Evolutionary conservation across 2,329 filamentous ascomycete species (phyloP), one percentile per base, ranked within the genome.

Genomic region (Venturia nashicola): DNA sequence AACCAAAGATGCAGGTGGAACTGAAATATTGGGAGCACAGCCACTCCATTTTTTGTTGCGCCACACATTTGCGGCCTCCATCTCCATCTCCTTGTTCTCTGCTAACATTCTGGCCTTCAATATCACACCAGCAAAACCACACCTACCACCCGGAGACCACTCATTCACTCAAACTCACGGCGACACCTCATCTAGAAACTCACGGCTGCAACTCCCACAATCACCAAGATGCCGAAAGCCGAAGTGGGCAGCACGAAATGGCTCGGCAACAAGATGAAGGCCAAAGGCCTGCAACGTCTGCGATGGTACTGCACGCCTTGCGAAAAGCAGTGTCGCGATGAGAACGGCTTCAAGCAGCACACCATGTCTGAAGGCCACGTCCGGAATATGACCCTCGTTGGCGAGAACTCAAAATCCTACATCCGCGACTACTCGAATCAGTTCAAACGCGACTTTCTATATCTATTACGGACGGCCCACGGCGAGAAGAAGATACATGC

Each of bases 231-330:
- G 93, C 87, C 88, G 62, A 90, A 90, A 79, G 94, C 94, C 71
- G 94, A 97, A 79, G 86, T 90, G 63, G 94, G 94, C 67, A 90
- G 87, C 64, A 91, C 88, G n/a, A 97, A 97, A 78, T 84, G 90
- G 74, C 83, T 97, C 66, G 86, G 84, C 76, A 97, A 97, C 78
- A 88, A 91, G 77, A 87, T 96, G 79, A 97, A 96, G 77, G 83
- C 85, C 67, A 88, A 90, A 74, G 86, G 86, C 51, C 75, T 86
- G 18, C 88, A 94, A 71, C 83, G 93, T 7, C 80, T 99, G 63
- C 84, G 93, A 73, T 99, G 91, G 89, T 97, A 92, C 78, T 97
- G 92, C 72, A 81, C 82, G 72, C 84, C 88, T 6, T 97, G 92
- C 78, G 83, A 90, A 72, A 81, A 84, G 65, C 87, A 91, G 70